Conservation (phyloP, 768 basidiomycete species). For the Rhodotorula sphaerocarpa region DNA sequence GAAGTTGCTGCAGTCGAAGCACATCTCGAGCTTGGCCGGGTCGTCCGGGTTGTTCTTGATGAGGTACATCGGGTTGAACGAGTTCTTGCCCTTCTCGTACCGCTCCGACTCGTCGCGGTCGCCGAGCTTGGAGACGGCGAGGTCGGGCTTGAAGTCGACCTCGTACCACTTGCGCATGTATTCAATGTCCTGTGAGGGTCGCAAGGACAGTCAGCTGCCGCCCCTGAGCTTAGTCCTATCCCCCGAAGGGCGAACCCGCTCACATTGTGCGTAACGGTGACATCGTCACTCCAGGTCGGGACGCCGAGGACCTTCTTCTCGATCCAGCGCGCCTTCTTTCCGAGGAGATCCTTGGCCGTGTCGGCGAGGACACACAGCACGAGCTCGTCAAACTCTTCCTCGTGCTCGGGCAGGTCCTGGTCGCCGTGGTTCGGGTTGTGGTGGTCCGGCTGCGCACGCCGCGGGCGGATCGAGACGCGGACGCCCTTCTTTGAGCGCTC, state of each 20-base stretch:
- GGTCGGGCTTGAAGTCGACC: conserved; percentile 40
- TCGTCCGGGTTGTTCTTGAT: conserved; percentile 44
- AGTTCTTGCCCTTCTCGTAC: conserved; percentile 40
- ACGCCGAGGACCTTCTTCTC: conserved; percentile 44
- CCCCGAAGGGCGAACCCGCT: too few relatives aligned
- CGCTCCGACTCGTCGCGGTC: conserved; percentile 44
- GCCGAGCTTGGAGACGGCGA: conserved; percentile 40
- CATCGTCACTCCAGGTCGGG: conserved; percentile 47
- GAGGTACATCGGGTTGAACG: conserved; percentile 47
- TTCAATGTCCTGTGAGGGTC: conserved; percentile 37
- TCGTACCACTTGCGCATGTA: conserved; percentile 46
- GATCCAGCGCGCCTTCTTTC: conserved; percentile 41
- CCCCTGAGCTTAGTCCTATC: too few relatives aligned
- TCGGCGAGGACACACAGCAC: conserved; percentile 45
- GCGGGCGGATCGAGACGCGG: conserved; percentile 40
- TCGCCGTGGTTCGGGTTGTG: conserved; percentile 44
- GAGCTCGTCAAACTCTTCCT: conserved; percentile 46
- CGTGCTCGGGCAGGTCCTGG: conserved; percentile 41
- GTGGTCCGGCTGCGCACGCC: conserved; percentile 42
- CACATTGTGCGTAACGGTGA: conserved; percentile 45
- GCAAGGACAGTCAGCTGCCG: too few relatives aligned
- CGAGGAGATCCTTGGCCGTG: conserved; percentile 44
- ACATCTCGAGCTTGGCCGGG: conserved; percentile 45
- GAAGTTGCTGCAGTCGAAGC: conserved; percentile 38
- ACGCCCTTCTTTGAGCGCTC: conserved; percentile 41